Evolutionary conservation across 2,329 filamentous ascomycete species (phyloP).

Genomic region (Neonectria magnoliae): DNA sequence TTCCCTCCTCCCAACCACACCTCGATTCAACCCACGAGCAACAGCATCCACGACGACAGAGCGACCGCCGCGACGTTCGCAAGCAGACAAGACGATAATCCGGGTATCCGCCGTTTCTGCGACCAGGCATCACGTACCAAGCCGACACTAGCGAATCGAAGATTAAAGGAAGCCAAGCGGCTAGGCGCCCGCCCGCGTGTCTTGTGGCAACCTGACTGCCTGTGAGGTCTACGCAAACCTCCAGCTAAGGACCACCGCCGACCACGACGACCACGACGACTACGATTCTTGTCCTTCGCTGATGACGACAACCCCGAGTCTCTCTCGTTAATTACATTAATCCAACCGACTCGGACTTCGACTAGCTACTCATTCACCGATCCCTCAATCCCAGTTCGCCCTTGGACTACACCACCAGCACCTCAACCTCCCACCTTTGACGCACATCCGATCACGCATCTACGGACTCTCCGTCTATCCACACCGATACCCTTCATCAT

Average conservation of each 20-base stretch:
- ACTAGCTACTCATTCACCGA: constrained; percentile 3
- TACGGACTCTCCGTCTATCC: background rate
- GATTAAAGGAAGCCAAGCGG: constrained; percentile 24
- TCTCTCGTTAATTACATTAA: constrained; percentile 31
- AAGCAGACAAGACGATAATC: constrained; percentile 28
- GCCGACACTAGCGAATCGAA: constrained; percentile 33
- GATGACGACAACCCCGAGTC: constrained; percentile 21
- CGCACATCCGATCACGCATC: constrained; percentile 11
- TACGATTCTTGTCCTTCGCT: constrained; percentile 26
- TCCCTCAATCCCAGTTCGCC: constrained; percentile 17
- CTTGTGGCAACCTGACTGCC: constrained; percentile 36
- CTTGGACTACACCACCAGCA: constrained; percentile 14
- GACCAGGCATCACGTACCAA: constrained; percentile 8
- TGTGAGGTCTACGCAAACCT: constrained; percentile 40
- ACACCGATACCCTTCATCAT: constrained; percentile 41
- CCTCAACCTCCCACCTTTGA: constrained; percentile 8
- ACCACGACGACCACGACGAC: constrained; percentile 39
- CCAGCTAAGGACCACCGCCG: constrained; percentile 40
- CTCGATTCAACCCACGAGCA: constrained; percentile 25
- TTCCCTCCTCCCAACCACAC: constrained; percentile 26
- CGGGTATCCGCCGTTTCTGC: background rate
- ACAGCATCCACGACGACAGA: constrained; percentile 23
- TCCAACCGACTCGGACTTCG: constrained; percentile 26
- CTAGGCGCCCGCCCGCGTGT: constrained; percentile 38
- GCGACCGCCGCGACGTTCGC: constrained; percentile 20